phyloP scores from a whole-genome alignment of 73 alveolate genomes.

The Paraurostyla sp. region DNA sequence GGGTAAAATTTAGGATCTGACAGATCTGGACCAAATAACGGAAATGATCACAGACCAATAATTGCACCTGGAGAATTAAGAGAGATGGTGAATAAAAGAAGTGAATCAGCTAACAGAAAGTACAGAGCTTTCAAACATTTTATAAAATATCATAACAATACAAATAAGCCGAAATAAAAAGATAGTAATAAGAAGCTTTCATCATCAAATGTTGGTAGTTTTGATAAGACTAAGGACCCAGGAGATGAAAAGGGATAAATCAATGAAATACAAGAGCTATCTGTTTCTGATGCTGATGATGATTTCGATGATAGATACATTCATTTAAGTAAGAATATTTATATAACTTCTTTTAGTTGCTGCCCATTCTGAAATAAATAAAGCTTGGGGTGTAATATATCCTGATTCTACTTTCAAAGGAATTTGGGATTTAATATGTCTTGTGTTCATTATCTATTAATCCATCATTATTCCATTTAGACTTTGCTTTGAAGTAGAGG shows the following conservation, averaged over 20 bases:
- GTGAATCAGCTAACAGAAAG: constrained; percentile 53
- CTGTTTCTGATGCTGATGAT: constrained; percentile 53
- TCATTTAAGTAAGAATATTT: constrained; percentile 2
- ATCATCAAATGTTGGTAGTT: not conserved
- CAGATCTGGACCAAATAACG: not conserved
- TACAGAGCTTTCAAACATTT: constrained; percentile 47
- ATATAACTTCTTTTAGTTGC: not conserved
- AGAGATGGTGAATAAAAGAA: constrained; percentile 10
- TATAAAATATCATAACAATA: not conserved
- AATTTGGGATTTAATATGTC: constrained; percentile 72
- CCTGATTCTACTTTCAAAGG: constrained; percentile 72
- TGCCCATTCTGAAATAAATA: constrained; percentile 45
- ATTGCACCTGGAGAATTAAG: not conserved
- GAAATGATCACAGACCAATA: not conserved
- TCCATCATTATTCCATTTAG: constrained; percentile 72
- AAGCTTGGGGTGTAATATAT: constrained; percentile 54
- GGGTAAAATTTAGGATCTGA: not conserved
- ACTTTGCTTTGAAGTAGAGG: constrained; percentile 70
- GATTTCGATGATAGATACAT: constrained; percentile 48
- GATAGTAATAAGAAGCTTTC: not conserved
- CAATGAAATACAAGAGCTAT: not conserved
- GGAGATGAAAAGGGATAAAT: not conserved
- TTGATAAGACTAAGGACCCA: not conserved
- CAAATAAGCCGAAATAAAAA: not conserved
- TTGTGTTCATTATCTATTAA: constrained; percentile 63